Conservation (phyloP, 495 filamentous ascomycete species). For the Mytilinidion resinicola region DNA sequence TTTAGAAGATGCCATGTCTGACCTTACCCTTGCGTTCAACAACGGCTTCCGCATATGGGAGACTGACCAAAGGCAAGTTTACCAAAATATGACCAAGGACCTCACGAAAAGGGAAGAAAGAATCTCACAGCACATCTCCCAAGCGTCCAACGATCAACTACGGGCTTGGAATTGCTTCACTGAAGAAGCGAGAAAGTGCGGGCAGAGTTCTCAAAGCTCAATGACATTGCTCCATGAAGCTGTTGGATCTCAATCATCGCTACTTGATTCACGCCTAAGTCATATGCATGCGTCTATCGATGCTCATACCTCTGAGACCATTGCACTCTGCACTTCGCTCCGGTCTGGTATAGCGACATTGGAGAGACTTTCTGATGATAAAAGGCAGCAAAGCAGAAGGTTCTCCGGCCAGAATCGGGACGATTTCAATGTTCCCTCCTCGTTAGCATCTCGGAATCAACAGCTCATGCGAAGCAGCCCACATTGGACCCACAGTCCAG, state of each 20-base stretch:
- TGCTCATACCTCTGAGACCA: not conserved
- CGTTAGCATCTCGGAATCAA: too few relatives aligned
- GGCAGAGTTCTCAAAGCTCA: not conserved
- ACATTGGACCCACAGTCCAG: too few relatives aligned
- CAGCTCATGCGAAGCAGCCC: too few relatives aligned
- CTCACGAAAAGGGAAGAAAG: not conserved
- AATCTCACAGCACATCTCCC: not conserved
- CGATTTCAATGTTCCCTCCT: too few relatives aligned
- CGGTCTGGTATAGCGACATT: too few relatives aligned
- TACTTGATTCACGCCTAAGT: not conserved
- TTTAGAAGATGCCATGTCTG: not conserved
- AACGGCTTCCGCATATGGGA: not conserved
- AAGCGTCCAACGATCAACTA: not conserved
- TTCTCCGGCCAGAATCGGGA: too few relatives aligned
- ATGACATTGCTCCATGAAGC: not conserved
- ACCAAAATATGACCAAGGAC: not conserved
- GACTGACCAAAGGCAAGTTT: not conserved
- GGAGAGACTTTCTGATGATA: too few relatives aligned
- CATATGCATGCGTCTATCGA: not conserved
- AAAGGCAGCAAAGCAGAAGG: too few relatives aligned
- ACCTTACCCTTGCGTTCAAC: not conserved
- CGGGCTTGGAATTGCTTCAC: not conserved
- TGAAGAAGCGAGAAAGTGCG: not conserved
- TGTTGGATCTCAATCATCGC: not conserved
- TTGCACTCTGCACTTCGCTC: not conserved